phyloP scores from a whole-genome alignment of 2,329 filamentous ascomycete species.

The Aciculosporium take region DNA sequence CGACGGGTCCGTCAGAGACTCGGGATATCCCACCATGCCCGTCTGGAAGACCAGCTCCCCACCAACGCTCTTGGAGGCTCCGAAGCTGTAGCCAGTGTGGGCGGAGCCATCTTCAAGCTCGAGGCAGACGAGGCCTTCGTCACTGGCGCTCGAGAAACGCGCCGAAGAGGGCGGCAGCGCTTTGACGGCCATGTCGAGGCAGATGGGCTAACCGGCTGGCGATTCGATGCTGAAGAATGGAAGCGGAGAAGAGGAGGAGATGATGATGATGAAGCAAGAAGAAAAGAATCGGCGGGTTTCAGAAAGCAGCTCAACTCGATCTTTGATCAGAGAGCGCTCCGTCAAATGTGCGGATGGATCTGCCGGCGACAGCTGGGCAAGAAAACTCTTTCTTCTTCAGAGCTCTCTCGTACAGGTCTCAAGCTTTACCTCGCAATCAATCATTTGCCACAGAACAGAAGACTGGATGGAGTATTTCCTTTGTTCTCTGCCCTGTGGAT shows the following conservation, averaged over 20 bases:
- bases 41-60: slow-evolving; percentile 99
- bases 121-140: slow-evolving; percentile 61
- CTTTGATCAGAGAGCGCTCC: slow-evolving; percentile 6
- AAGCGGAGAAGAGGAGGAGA: not conserved
- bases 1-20: slow-evolving; percentile 78
- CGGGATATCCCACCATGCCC: slow-evolving; percentile 97
- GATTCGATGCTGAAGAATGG: not conserved
- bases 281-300: slow-evolving; percentile 14
- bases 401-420: slow-evolving; percentile 22
- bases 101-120: slow-evolving; percentile 86
- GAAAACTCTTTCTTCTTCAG: slow-evolving; percentile 26
- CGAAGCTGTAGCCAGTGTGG: slow-evolving; percentile 93
- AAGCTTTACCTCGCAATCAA: slow-evolving; percentile 23
- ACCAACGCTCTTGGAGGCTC: slow-evolving; percentile 82
- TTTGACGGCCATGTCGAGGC: slow-evolving; percentile 18
- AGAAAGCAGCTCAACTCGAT: slow-evolving; percentile 12
- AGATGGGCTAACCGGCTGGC: no score
- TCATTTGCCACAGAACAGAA: slow-evolving; percentile 21
- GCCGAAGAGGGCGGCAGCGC: slow-evolving; percentile 44
- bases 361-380: slow-evolving; percentile 21
- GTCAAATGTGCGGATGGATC: slow-evolving; percentile 14
- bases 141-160: slow-evolving; percentile 35
- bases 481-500: slow-evolving; percentile 3
- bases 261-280: not conserved
- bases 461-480: slow-evolving; percentile 2